Base-by-base conservation (phyloP, 805 yeast species). In the Zygoascus tannicola region DNA sequence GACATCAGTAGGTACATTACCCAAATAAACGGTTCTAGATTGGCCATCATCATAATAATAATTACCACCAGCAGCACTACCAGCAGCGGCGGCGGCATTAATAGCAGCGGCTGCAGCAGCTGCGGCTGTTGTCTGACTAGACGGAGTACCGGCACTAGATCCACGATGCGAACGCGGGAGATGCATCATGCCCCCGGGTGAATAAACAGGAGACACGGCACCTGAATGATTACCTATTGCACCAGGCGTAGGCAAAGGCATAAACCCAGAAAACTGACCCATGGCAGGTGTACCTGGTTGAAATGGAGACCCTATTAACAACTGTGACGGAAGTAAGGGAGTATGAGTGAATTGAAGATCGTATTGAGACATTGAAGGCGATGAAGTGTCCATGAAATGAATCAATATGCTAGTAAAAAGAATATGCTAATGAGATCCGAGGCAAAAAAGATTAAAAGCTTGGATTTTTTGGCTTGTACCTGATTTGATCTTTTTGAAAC, bases 11-110 rank as follows among this genome's bases (percentile, higher is more conserved):
- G 97, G 96, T 32, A 90, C 74, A 58, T 85, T 86, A 14, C 96
- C 96, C 55, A 90, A 68, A 58, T 86, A 85, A 7, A 90, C 94
- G 0, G 97, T 86, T 60, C 97, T 76, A 42, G 66, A 59, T 5
- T 52, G 40, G 40, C 40, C 40, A n/a, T 37, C 40, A 7, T 37
- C 40, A 15, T 23, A 37, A 41, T 35, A 32, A 32, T 45, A 36
- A 16, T 46, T 43, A 8, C 44, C 49, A 8, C 41, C 45, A 26
- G 47, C 47, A 3, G 49, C 47, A 4, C 38, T 44, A 4, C 49
- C 46, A 5, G 44, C 45, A 2, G 50, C 53, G 30, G 50, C 41
- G 19, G 40, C 46, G 32, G 40, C 45, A n/a, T 42, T 37, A 32
- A 28, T 40, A 18, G 41, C 48, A 16, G 40, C 41, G 10, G 44